Evolutionary conservation across 2,329 filamentous ascomycete genomes (phyloP).

Genomic region (Cladophialophora psammophila): DNA sequence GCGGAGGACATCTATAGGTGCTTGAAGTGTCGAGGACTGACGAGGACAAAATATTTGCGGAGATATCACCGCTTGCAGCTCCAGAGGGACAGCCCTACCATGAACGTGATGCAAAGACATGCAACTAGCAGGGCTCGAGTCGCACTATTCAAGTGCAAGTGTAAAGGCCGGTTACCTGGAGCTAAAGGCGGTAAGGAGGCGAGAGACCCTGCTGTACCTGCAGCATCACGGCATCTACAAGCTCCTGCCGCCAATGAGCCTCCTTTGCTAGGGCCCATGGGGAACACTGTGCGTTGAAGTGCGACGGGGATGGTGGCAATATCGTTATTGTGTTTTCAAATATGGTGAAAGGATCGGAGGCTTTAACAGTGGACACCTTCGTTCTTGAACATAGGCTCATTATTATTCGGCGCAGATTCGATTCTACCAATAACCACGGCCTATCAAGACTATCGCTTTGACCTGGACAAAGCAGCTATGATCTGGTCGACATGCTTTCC

Average conservation of each 20-base stretch:
- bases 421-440: neutral
- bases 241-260: conserved; percentile 2
- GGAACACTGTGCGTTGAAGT: neutral
- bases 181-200: neutral
- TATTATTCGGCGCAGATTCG: conserved; percentile 9
- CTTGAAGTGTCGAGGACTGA: conserved; percentile 23
- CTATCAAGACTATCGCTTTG: neutral
- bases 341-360: neutral
- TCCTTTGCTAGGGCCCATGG: conserved; percentile 1
- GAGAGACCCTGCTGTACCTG: neutral
- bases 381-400: neutral
- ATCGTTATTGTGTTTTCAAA: conserved; percentile 11
- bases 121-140: conserved; percentile 21
- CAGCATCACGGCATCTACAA: conserved; percentile 6
- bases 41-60: conserved; percentile 18
- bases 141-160: conserved; percentile 25
- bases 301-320: neutral
- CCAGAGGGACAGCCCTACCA: conserved; percentile 27
- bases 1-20: conserved; percentile 27
- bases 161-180: conserved; percentile 11
- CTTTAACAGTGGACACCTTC: neutral
- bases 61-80: conserved; percentile 27
- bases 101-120: conserved; percentile 20
- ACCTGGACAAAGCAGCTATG: conserved; percentile 45
- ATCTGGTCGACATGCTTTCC: conserved; percentile 57